These are phyloP conservation scores for Zea luxurians DNA, from an alignment of 176 grass and related monocot species.

Conservation along the genomic window DNA sequence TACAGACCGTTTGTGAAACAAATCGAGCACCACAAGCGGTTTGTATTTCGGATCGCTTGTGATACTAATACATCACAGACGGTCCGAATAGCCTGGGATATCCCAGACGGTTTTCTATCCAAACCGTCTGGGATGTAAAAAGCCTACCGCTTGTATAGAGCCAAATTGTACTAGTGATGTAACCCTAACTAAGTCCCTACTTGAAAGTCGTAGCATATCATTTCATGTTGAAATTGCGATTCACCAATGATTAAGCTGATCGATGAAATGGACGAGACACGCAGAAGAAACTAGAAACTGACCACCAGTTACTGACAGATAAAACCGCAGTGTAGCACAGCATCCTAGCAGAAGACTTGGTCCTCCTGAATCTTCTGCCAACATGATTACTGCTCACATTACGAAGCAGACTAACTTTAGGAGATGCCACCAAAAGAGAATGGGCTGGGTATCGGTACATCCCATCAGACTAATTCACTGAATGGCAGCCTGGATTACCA, in stretches of 20 bases:
- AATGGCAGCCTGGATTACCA: constrained; percentile 40
- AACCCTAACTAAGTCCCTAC: not conserved
- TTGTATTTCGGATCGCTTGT: too few relatives aligned
- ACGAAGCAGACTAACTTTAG: constrained; percentile 15
- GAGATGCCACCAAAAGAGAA: constrained; percentile 13
- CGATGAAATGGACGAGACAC: not conserved
- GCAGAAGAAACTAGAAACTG: constrained; percentile 12
- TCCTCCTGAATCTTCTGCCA: not conserved
- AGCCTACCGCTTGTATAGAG: too few relatives aligned
- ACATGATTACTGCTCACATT: constrained; percentile 35
- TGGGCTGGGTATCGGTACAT: not conserved
- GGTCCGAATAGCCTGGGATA: too few relatives aligned
- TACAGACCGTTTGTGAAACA: too few relatives aligned
- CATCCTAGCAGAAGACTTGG: constrained; percentile 9
- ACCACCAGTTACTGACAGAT: not conserved
- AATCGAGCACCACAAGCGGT: too few relatives aligned
- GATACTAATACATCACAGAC: too few relatives aligned
- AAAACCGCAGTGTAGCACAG: not conserved
- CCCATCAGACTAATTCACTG: constrained; percentile 33
- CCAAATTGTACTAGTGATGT: not conserved
- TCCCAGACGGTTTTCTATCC: too few relatives aligned
- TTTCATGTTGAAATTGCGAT: constrained; percentile 4
- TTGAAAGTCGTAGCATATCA: not conserved
- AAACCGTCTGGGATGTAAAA: too few relatives aligned
- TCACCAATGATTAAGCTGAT: constrained; percentile 11